These are phyloP conservation scores for Lodderomyces pseudojiufengensis DNA, from an alignment of 1,139 yeast genomes.

Conservation along the genomic window DNA sequence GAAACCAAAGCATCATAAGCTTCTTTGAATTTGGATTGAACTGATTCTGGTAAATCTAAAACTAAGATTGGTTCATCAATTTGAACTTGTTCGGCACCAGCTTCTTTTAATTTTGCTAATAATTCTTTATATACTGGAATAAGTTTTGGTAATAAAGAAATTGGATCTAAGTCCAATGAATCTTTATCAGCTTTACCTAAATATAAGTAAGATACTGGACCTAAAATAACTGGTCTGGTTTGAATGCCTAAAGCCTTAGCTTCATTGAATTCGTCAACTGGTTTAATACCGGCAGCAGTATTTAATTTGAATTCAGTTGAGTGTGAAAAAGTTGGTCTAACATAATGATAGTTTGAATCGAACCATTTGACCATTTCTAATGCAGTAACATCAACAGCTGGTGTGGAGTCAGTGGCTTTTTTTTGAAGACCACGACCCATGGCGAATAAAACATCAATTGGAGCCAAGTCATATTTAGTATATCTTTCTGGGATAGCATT, in stretches of 20 bases:
- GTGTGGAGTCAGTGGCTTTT: slow-evolving; percentile 80
- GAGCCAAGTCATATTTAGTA: slow-evolving; percentile 84
- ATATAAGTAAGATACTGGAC: slow-evolving; percentile 92
- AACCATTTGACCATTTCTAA: slow-evolving; percentile 99
- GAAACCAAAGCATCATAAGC: slow-evolving; percentile 73
- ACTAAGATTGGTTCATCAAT: slow-evolving; percentile 97
- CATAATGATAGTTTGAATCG: slow-evolving; percentile 99
- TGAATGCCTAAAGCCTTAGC: slow-evolving; percentile 94
- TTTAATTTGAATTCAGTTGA: slow-evolving; percentile 93
- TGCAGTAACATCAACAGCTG: slow-evolving; percentile 97
- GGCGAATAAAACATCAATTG: slow-evolving; percentile 92
- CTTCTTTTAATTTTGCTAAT: slow-evolving; percentile 80
- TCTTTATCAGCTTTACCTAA: slow-evolving; percentile 99
- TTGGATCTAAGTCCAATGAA: slow-evolving; percentile 91
- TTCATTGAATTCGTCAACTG: slow-evolving; percentile 95
- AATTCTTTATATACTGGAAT: slow-evolving; percentile 91
- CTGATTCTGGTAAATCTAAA: slow-evolving; percentile 82
- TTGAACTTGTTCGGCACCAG: slow-evolving; percentile 95
- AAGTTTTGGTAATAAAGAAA: slow-evolving; percentile 79
- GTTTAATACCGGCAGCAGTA: slow-evolving; percentile 71
- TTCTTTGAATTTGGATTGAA: slow-evolving; percentile 80
- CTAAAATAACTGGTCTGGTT: slow-evolving; percentile 95
- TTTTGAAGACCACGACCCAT: slow-evolving; percentile 99
- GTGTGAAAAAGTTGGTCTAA: slow-evolving; percentile 97
- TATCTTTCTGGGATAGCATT: slow-evolving; percentile 96